Conservation (phyloP, 257 asterid genomes). For the Solanum verrucosum region DNA sequence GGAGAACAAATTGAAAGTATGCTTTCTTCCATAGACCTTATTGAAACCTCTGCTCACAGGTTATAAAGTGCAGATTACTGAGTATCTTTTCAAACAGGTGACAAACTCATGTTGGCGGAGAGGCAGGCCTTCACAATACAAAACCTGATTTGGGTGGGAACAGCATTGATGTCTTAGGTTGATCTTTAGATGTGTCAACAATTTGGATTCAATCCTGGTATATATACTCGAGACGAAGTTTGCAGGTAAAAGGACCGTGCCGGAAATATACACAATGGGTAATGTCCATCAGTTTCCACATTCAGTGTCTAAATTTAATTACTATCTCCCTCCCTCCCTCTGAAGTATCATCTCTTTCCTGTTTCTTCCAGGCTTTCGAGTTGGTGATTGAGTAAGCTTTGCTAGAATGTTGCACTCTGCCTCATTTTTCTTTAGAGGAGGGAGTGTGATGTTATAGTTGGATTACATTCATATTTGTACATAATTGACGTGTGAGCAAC, state of each 20-base stretch:
- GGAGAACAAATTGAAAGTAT: constrained; percentile 45
- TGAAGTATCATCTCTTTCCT: not conserved
- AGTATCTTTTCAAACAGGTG: constrained; percentile 26
- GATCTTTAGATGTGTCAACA: not conserved
- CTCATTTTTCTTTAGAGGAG: constrained; percentile 29
- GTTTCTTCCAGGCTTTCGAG: constrained; percentile 3
- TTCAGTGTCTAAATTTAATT: not conserved
- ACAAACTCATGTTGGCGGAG: constrained; percentile 51
- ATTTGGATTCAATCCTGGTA: not conserved
- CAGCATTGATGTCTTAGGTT: not conserved
- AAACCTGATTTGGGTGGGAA: constrained; percentile 16
- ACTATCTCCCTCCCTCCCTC: not conserved
- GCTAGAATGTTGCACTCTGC: constrained; percentile 16
- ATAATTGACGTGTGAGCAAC: not conserved
- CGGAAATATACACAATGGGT: not conserved
- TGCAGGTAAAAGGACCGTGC: not conserved
- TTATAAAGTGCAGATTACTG: not conserved
- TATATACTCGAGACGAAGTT: not conserved
- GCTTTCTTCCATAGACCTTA: constrained; percentile 8
- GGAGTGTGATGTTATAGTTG: constrained; percentile 1
- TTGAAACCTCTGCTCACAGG: not conserved
- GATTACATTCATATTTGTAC: constrained; percentile 12
- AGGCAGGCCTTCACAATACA: constrained; percentile 34
- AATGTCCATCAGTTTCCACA: not conserved
- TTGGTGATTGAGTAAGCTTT: constrained; percentile 1